Base-by-base conservation (phyloP, 2,329 filamentous ascomycete genomes). In the Colletotrichum scovillei region DNA sequence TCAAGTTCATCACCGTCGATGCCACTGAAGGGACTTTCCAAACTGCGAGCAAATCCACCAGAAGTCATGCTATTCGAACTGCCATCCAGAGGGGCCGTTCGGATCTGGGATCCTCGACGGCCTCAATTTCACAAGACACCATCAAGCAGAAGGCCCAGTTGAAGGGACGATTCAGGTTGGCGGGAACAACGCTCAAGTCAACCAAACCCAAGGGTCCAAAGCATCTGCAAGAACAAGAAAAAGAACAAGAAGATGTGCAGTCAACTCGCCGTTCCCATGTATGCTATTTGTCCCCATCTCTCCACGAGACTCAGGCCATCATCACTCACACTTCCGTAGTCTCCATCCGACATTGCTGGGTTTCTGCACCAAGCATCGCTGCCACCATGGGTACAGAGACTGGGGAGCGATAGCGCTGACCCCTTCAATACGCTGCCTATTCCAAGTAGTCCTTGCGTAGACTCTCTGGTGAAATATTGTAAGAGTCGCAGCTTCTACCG, bases 351-450 rank as follows among this genome's bases (percentile, higher is more conserved):
- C 26, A 16, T 57, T 24, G 14, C 28, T 30, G 56, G 55, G 2
- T 16, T 42, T 32, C 26, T 38, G 24, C 8, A n/a, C 19, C 16
- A 67, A 6, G 26, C 53, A 16, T 49, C 53, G 19, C 42, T 62
- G 60, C 69, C 72, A 22, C 58, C 55, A 0, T 72, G 72, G 72
- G 30, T 72, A 4, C 69, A 67, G 42, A 57, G 70, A 9, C 30
- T 74, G 35, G 59, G 67, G 4, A 63, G 72, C 12, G 63, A 71
- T 32, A 32, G 49, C 11, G 63, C 71, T 7, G 75, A 76, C n/a
- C 75, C 75, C 30, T 76, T 76, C 67, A 67, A 76, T 42, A 68
- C 66, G 32, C 64, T 75, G 35, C 73, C 75, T 8, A 70, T 76
- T 12, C 73, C 73, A 4, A 72, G 49, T 24, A 75, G 52, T 22